Conservation (phyloP, 345 rosid genomes). For the Hibiscus tridactylites region DNA sequence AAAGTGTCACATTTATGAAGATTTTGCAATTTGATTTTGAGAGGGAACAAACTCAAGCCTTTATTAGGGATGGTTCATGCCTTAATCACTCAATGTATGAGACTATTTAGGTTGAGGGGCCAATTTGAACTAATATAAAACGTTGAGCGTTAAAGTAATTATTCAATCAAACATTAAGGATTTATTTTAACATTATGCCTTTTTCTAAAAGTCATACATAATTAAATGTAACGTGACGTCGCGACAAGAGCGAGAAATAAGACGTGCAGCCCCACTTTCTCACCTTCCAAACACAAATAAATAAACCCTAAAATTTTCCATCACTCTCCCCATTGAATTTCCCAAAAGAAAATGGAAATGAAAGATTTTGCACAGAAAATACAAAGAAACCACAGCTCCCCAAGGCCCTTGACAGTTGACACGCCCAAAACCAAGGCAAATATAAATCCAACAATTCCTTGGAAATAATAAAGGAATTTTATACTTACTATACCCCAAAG, state of each 20-base stretch:
- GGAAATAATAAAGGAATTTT: neutral
- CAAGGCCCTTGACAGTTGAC: conserved; percentile 10
- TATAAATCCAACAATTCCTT: neutral
- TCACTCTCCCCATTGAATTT: neutral
- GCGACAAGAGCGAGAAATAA: conserved; percentile 12
- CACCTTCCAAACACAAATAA: conserved; percentile 16
- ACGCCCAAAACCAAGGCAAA: conserved; percentile 14
- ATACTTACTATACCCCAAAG: neutral
- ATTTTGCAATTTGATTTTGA: too few species aligned
- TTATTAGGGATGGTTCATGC: too few species aligned
- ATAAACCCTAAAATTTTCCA: conserved; percentile 29
- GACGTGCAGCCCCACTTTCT: conserved; percentile 32
- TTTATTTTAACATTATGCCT: too few species aligned
- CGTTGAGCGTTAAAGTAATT: too few species aligned
- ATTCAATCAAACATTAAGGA: too few species aligned
- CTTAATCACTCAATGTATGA: too few species aligned
- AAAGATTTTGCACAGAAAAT: neutral
- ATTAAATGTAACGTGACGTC: conserved; percentile 7
- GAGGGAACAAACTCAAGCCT: too few species aligned
- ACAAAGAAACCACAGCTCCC: conserved; percentile 10
- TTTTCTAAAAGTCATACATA: neutral
- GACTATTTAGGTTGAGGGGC: too few species aligned
- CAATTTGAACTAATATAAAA: too few species aligned
- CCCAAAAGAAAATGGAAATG: neutral
- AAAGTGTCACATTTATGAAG: too few species aligned